phyloP scores from a whole-genome alignment of 2,329 filamentous ascomycete genomes.

The Fusarium oligoseptatum region DNA sequence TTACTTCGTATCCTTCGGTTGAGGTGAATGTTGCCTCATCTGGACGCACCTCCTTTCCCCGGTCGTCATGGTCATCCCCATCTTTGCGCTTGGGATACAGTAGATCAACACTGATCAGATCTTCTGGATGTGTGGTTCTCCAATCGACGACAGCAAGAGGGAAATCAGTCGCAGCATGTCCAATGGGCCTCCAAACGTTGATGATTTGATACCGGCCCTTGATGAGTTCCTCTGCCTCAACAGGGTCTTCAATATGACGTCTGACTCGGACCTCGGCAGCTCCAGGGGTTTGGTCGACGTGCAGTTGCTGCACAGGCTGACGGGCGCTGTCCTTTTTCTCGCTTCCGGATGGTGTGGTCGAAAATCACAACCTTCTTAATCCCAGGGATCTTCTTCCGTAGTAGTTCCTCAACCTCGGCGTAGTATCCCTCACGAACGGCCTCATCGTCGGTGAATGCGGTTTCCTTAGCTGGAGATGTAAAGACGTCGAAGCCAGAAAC shows the following conservation, averaged over 20 bases:
- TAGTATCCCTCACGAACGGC: slow-evolving; percentile 72
- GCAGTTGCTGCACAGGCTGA: slow-evolving; percentile 76
- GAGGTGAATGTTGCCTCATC: slow-evolving; percentile 29
- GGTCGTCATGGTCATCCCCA: slow-evolving; percentile 40
- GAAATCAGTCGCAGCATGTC: slow-evolving; percentile 40
- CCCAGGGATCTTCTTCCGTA: slow-evolving; percentile 66
- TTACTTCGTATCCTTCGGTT: slow-evolving; percentile 40
- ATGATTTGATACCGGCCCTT: slow-evolving; percentile 64
- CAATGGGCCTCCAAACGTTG: slow-evolving; percentile 59
- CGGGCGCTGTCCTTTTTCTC: slow-evolving; percentile 67
- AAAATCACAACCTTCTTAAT: slow-evolving; percentile 76
- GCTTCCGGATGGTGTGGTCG: slow-evolving; percentile 77
- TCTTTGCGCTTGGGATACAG: slow-evolving; percentile 42
- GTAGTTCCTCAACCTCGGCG: slow-evolving; percentile 68
- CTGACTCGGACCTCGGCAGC: slow-evolving; percentile 73
- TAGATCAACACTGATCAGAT: slow-evolving; percentile 41
- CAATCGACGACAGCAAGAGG: slow-evolving; percentile 45
- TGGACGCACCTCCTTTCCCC: slow-evolving; percentile 40
- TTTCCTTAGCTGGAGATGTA: slow-evolving; percentile 59
- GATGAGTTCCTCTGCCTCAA: slow-evolving; percentile 56
- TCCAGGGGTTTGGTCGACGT: slow-evolving; percentile 77
- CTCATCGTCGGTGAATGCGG: slow-evolving; percentile 66
- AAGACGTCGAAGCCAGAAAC: slow-evolving; percentile 46
- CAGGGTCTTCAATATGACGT: slow-evolving; percentile 66
- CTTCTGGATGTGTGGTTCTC: slow-evolving; percentile 40